A percentile compares a stretch with the other conserved stretches of the same genome.
Evolutionary conservation across 768 basidiomycete species (phyloP).

Genomic region (Lactifluus volemus): DNA sequence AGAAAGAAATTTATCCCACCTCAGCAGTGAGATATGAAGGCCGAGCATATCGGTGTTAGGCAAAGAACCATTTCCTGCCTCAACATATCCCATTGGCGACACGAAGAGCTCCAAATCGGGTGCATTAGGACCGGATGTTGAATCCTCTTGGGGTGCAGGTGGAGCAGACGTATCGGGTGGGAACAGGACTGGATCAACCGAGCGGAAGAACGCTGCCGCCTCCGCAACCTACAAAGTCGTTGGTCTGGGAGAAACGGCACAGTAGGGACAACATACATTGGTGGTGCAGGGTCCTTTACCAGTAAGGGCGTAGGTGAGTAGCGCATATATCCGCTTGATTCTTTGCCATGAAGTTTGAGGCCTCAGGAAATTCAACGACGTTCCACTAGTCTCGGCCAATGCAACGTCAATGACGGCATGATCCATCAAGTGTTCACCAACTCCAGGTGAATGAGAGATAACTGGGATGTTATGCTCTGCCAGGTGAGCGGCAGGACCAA

Average conservation of each 20-base stretch:
- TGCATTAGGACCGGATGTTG: conserved; percentile 26
- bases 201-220: conserved; percentile 45
- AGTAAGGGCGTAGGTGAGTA: conserved; percentile 36
- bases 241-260: not conserved
- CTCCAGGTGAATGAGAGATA: conserved; percentile 57
- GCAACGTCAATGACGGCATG: conserved; percentile 49
- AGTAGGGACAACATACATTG: conserved; percentile 35
- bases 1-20: conserved; percentile 21
- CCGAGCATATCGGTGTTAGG: conserved; percentile 20
- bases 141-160: conserved; percentile 21
- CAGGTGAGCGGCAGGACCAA: conserved; percentile 60
- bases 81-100: conserved; percentile 22
- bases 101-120: conserved; percentile 31
- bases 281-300: conserved; percentile 42
- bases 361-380: conserved; percentile 34
- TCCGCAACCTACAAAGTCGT: conserved; percentile 30
- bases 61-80: conserved; percentile 13
- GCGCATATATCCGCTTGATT: conserved; percentile 18
- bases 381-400: conserved; percentile 42
- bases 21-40: conserved; percentile 25
- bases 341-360: not conserved
- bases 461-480: conserved; percentile 43
- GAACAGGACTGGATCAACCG: conserved; percentile 40
- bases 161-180: conserved; percentile 20
- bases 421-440: conserved; percentile 67